Conservation (phyloP, 305 asterid genomes). For the Plantago coronopus region DNA sequence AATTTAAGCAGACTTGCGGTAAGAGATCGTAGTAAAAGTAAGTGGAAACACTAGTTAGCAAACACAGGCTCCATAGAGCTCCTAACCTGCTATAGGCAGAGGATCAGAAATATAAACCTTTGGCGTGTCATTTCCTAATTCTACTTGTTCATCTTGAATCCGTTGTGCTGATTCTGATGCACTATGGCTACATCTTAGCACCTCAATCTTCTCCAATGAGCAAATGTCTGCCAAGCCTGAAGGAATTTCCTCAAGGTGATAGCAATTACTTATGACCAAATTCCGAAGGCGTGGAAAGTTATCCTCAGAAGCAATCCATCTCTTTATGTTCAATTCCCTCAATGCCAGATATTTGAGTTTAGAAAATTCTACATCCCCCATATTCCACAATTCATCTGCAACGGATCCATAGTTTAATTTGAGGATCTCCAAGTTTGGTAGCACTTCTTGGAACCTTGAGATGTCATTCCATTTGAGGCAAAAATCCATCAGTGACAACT, state of each 20-base stretch:
- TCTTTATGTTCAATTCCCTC: not conserved
- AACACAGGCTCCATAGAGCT: no score
- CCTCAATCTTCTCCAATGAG: conserved; percentile 1
- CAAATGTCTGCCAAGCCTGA: not conserved
- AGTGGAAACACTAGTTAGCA: no score
- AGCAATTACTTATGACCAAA: not conserved
- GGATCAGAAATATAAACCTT: conserved; percentile 2
- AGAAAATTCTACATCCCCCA: not conserved
- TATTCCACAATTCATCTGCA: not conserved
- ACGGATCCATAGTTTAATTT: not conserved
- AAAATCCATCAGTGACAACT: not conserved
- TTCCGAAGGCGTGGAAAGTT: conserved; percentile 6
- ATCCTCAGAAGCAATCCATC: not conserved
- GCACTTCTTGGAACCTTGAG: not conserved
- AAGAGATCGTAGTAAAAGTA: no score
- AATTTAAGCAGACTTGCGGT: no score
- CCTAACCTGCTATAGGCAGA: not conserved
- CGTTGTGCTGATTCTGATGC: conserved; percentile 3
- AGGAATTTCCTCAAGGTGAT: not conserved
- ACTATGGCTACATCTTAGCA: not conserved
- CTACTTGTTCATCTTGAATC: not conserved
- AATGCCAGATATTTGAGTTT: not conserved
- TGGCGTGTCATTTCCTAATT: not conserved
- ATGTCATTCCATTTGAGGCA: not conserved
- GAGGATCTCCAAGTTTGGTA: not conserved